Evolutionary conservation across 108 stramenopile genomes (phyloP), one percentile per base, ranked within the genome.

Genomic region (Seminavis robusta): DNA sequence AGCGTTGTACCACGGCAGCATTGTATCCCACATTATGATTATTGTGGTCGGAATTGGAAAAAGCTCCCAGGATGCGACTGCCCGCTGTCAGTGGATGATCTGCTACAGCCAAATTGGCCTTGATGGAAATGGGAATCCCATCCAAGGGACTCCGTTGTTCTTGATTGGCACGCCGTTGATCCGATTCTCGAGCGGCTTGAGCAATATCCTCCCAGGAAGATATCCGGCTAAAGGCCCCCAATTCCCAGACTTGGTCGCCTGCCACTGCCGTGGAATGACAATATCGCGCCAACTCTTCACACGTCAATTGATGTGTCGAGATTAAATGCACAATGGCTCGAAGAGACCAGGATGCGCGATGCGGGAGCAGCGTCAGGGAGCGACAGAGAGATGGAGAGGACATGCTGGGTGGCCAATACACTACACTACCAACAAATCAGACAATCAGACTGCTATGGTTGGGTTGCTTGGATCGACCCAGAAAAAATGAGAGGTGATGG

Each of bases 121-220:
- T 99, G 43, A 97, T 73, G 1, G 96, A 91, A 0, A 98, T 57
- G 0, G 96, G 97, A 39, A 99, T 77, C 21, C 98, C 98, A 58
- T 87, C 85, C 27, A 91, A 67, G 15, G 60, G 24, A 42, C 73
- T 71, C 32, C 66, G 63, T 21, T 68, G 34, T 31, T 57, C 42
- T 13, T 60, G 43, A 47, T 52, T 52, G 26, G 27, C 20, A 29
- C 80, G 50, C 36, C 88, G 65, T 13, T 65, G 61, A 51, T 86
- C 75, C 17, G 84, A 83, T 49, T 53, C 58, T 41, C 37, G 33
- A 16, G 88, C 74, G 36, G 76, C 79, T 33, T 77, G 69, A 10
- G 69, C 10, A 21, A 87, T 47, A 4, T 73, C 47, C 1, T 76
- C 55, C 15, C 33, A 13, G 1, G 61, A 8, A 0, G 70, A 40